phyloP scores from a whole-genome alignment of 805 yeast genomes.

The Ogataea methanolica region DNA sequence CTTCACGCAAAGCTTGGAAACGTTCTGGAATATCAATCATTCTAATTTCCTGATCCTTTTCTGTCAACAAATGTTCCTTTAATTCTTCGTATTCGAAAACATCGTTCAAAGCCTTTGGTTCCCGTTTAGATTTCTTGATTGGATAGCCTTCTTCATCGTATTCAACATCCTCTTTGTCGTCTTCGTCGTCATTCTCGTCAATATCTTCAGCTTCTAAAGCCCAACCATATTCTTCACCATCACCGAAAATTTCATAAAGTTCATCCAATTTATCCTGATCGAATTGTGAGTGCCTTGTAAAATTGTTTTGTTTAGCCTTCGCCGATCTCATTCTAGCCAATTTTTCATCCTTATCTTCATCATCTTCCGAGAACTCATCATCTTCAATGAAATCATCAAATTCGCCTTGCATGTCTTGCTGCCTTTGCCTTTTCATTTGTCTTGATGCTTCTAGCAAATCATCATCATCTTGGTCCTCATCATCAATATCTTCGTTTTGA shows the following conservation, averaged over 20 bases:
- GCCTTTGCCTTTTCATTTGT: conserved; percentile 21
- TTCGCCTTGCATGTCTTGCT: conserved; percentile 55
- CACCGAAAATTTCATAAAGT: conserved; percentile 92
- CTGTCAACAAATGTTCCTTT: conserved; percentile 86
- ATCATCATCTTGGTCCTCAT: conserved; percentile 28
- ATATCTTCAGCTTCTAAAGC: conserved; percentile 86
- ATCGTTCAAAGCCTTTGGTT: conserved; percentile 65
- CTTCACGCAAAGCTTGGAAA: conserved; percentile 70
- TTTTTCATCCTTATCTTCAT: conserved; percentile 52
- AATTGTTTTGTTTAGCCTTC: conserved; percentile 26
- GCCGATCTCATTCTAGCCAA: conserved; percentile 33
- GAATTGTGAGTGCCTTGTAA: conserved; percentile 39
- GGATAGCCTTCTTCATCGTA: conserved; percentile 30
- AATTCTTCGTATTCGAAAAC: conserved; percentile 94
- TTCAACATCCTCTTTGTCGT: conserved; percentile 24
- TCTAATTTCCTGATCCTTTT: conserved; percentile 84
- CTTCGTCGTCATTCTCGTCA: conserved; percentile 47
- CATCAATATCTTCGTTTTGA: conserved; percentile 31
- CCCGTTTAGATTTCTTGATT: conserved; percentile 26
- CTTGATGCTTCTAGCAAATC: conserved; percentile 28
- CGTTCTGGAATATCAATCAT: conserved; percentile 89
- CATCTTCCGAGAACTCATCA: conserved; percentile 91
- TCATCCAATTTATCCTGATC: conserved; percentile 92
- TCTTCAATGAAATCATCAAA: conserved; percentile 97
- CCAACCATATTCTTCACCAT: conserved; percentile 97